A percentile compares a stretch with the other conserved stretches of the same genome.
Evolutionary conservation across 2,329 filamentous ascomycete species (phyloP).

Genomic region (Nothophoma quercina): DNA sequence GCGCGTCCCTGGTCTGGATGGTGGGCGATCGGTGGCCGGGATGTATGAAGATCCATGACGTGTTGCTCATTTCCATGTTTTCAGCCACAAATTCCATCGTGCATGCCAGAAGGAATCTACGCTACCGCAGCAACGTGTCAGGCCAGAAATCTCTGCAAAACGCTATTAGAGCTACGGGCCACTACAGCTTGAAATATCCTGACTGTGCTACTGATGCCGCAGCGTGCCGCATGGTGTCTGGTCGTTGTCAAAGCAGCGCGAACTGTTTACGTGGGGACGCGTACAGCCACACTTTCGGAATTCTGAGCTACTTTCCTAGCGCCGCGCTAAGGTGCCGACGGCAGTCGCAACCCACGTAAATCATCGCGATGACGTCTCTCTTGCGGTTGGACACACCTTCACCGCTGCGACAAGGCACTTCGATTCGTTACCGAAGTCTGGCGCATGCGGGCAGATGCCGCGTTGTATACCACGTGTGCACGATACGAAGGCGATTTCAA

Average conservation of each 20-base stretch:
- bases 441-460: neutral
- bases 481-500: neutral
- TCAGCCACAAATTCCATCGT: constrained; percentile 16
- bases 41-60: constrained; percentile 19
- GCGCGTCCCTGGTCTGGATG: constrained; percentile 19
- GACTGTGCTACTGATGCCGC: neutral
- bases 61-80: constrained; percentile 16
- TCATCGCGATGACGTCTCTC: constrained; percentile 10
- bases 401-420: constrained; percentile 2
- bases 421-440: constrained; percentile 1
- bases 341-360: constrained; percentile 15
- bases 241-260: neutral
- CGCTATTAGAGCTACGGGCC: neutral
- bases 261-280: constrained; percentile 10
- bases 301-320: neutral
- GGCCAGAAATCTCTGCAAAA: neutral
- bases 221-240: neutral
- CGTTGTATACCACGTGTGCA: constrained; percentile 3
- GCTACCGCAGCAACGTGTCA: neutral
- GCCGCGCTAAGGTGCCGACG: constrained; percentile 8
- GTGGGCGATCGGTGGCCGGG: constrained; percentile 15
- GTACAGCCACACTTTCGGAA: constrained; percentile 14
- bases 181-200: too few species aligned
- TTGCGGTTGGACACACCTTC: neutral
- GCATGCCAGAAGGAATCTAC: constrained; percentile 8